Percentiles rank a stretch among this genome's conserved stretches.
phyloP scores from a whole-genome alignment of 768 basidiomycete genomes.

The Naganishia friedmannii region DNA sequence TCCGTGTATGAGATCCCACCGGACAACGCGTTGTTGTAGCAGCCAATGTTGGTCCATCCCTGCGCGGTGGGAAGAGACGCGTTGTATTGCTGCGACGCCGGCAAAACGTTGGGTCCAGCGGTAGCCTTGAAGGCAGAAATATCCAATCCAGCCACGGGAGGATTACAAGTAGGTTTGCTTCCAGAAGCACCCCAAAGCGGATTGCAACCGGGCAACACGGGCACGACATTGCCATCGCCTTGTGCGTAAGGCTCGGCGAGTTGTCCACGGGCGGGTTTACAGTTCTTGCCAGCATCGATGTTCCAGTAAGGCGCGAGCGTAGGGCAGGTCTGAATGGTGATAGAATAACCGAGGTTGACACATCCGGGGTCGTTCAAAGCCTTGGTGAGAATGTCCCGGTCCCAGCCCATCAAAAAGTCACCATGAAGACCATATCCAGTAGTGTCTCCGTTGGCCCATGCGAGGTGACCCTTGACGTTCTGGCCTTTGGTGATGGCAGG shows the following conservation, averaged over 20 bases:
- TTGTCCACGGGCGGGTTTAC: slow-evolving; percentile 37
- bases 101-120: slow-evolving; percentile 36
- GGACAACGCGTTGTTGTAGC: slow-evolving; percentile 32
- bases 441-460: slow-evolving; percentile 61
- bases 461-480: slow-evolving; percentile 37
- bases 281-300: slow-evolving; percentile 22
- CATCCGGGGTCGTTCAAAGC: slow-evolving; percentile 56
- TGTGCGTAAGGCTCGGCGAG: slow-evolving; percentile 34
- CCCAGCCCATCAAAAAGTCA: slow-evolving; percentile 56
- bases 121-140: slow-evolving; percentile 35
- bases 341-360: slow-evolving; percentile 17
- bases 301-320: slow-evolving; percentile 12
- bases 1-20: slow-evolving; percentile 34
- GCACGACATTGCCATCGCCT: slow-evolving; percentile 37
- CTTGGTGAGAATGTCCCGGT: slow-evolving; percentile 58
- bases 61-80: slow-evolving; percentile 36
- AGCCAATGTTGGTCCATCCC: slow-evolving; percentile 41
- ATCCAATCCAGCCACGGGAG: slow-evolving; percentile 35
- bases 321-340: slow-evolving; percentile 9
- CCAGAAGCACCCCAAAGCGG: slow-evolving; percentile 40
- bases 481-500: slow-evolving; percentile 31
- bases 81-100: slow-evolving; percentile 28
- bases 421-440: slow-evolving; percentile 62
- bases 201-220: slow-evolving; percentile 46
- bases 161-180: slow-evolving; percentile 43